A percentile compares a stretch with the other conserved stretches of the same genome.
phyloP scores from a whole-genome alignment of 2,329 filamentous ascomycete genomes.

The Pseudohalonectria lignicola region DNA sequence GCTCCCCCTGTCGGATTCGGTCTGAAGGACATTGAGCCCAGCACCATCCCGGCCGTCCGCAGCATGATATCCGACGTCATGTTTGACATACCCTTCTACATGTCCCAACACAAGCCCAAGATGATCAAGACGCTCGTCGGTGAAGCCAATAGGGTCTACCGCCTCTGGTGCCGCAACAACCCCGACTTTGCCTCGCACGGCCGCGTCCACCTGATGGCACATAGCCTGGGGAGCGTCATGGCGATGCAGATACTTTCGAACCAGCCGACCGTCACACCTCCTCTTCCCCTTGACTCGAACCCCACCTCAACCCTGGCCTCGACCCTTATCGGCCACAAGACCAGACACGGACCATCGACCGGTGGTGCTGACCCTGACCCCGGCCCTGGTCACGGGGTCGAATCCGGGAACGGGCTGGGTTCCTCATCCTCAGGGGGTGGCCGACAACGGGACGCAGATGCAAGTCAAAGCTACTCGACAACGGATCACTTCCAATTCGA shows the following conservation, averaged over 20 bases:
- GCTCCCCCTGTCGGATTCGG: constrained; percentile 46
- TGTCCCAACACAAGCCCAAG: constrained; percentile 89
- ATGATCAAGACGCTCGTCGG: constrained; percentile 84
- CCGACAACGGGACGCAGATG: no score
- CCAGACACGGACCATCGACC: no score
- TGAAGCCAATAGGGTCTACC: constrained; percentile 93
- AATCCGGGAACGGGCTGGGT: no score
- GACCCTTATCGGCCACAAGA: no score
- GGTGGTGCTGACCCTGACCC: constrained; percentile 27
- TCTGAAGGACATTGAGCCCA: constrained; percentile 84
- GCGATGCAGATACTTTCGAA: constrained; percentile 81
- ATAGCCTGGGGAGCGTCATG: constrained; percentile 93
- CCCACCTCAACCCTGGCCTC: no score
- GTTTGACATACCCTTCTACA: constrained; percentile 96
- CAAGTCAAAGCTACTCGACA: no score
- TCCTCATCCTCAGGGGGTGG: no score
- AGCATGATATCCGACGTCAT: constrained; percentile 95
- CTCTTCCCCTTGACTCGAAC: no score
- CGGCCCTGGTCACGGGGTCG: no score
- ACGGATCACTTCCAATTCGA: constrained; percentile 92
- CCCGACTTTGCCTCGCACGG: constrained; percentile 72
- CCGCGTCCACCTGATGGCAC: constrained; percentile 82
- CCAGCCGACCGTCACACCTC: constrained; percentile 65
- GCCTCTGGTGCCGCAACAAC: constrained; percentile 90
- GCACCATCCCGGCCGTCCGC: constrained; percentile 82